Conservation (phyloP, 345 rosid species). For the Trapa incisa region DNA sequence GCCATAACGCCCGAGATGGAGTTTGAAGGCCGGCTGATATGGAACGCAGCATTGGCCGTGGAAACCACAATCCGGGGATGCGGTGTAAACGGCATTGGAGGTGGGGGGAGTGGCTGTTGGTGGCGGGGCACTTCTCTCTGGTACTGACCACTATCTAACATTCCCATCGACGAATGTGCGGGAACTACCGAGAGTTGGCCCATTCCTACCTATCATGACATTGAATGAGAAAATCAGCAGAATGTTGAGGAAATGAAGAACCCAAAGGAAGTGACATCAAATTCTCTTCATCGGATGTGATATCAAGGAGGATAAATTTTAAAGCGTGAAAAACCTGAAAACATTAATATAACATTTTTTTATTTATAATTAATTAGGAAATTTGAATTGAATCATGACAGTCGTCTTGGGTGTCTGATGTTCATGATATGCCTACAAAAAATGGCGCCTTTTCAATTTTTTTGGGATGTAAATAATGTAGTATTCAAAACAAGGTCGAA, state of each 20-base stretch:
- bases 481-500: conserved; percentile 2
- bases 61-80: conserved; percentile 30
- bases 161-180: conserved; percentile 26
- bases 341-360: not conserved
- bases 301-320: not conserved
- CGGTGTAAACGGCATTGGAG: conserved; percentile 12
- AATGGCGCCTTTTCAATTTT: not conserved
- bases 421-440: not conserved
- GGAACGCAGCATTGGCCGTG: conserved; percentile 49
- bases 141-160: conserved; percentile 42
- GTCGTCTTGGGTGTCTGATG: not conserved
- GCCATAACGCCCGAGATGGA: conserved; percentile 73
- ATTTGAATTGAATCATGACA: not conserved
- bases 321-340: not conserved
- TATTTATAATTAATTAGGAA: not conserved
- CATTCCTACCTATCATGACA: conserved; percentile 41
- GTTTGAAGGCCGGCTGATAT: conserved; percentile 69
- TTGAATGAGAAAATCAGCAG: not conserved
- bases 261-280: not conserved
- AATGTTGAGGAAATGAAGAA: not conserved
- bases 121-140: conserved; percentile 34
- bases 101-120: conserved; percentile 19
- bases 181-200: conserved; percentile 58
- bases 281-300: not conserved
- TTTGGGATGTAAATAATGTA: not conserved